Evolutionary conservation across 2,329 filamentous ascomycete genomes (phyloP), one percentile per base, ranked within the genome.

Genomic region (Penicillium sp.): DNA sequence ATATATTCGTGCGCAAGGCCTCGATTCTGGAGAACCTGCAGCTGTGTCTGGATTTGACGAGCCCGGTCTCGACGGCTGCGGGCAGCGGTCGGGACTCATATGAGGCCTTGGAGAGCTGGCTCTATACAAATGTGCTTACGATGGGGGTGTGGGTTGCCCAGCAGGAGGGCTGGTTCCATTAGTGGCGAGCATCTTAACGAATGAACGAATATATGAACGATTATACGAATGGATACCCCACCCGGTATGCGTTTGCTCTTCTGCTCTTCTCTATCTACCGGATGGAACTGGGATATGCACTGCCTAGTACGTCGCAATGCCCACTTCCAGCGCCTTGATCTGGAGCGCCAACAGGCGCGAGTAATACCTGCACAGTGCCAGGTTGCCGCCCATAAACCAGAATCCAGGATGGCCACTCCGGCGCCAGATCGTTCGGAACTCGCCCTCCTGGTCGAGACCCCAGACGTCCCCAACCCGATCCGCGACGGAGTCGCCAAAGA

Each of bases 321-420:
- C 58, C 32, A 49, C 60, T 45, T 71, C 64, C 10, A 67, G 33
- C 0, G 62, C 71, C 57, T 73, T 73, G 36, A 77, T 75, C 60
- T 75, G 71, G 51, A 77, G 52, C 5, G 73, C 75, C 54, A 77
- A 46, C 19, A 71, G 31, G 27, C 70, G 72, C 0, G 80, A 84
- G 51, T 73, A 84, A 42, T 80, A 83, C 33, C 81, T 68, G 48
- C 78, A 80, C 41, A 84, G 60, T 0, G 79, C 79, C 23, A 85
- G 54, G 52, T 83, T 85, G 0, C 82, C 81, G 0, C 80, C 81
- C 53, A 82, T 79, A 49, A 82, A 79, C 81, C 81, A 86, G 46
- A 85, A 79, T 0, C 80, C 81, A 0, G 78, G 79, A 39, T 84
- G 80, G 0, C 81, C 81, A 13, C 72, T 81, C 17, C 65, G 65